Evolutionary conservation across 345 rosid species (phyloP).

Genomic region (Eucalyptus regnans): DNA sequence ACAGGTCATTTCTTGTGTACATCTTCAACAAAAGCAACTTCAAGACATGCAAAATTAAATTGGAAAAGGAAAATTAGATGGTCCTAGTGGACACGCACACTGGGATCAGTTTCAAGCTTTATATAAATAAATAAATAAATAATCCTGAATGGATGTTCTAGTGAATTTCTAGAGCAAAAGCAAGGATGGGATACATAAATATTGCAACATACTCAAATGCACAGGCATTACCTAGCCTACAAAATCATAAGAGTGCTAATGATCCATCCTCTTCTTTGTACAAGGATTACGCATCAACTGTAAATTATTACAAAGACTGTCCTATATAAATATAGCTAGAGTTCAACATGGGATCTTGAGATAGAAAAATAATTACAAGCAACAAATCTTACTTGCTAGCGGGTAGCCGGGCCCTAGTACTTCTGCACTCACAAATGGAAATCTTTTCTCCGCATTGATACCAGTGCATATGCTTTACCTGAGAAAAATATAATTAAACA

Average conservation of each 20-base stretch:
- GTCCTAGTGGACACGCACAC: not conserved
- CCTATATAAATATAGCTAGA: not conserved
- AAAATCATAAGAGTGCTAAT: not conserved
- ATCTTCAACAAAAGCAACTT: not conserved
- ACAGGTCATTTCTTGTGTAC: not conserved
- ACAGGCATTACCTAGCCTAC: not conserved
- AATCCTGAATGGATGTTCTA: not conserved
- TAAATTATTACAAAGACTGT: not conserved
- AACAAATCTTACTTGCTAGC: conserved; percentile 77
- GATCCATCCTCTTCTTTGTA: not conserved
- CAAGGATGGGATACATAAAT: not conserved
- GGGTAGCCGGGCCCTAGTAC: conserved; percentile 77
- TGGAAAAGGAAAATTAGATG: not conserved
- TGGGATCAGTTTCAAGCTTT: not conserved
- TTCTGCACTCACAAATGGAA: conserved; percentile 82
- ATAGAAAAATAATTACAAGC: not conserved
- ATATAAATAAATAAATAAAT: not conserved
- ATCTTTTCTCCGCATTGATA: conserved; percentile 56
- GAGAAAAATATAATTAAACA: conserved; percentile 1
- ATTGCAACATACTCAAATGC: not conserved
- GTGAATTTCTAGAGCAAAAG: not conserved
- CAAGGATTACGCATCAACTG: not conserved
- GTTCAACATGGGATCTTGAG: not conserved
- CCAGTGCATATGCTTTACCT: conserved; percentile 98
- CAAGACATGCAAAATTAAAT: not conserved